Conservation (phyloP, 352 stramenopile species). For the Globisporangium iwayamae region DNA sequence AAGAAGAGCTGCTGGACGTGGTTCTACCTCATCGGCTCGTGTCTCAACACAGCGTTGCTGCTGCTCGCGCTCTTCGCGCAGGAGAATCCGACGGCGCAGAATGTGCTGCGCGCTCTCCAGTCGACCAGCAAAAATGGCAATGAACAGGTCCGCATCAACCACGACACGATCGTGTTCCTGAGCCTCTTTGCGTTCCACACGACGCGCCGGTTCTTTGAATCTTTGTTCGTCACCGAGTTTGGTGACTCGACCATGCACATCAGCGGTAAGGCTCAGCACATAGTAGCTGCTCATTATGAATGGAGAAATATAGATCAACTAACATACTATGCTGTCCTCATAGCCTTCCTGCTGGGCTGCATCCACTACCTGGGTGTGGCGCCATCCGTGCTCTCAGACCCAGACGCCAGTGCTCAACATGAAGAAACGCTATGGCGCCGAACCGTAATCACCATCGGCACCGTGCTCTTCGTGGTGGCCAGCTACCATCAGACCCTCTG, state of each 20-base stretch:
- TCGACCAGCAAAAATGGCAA: neutral
- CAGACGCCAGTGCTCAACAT: slow-evolving; percentile 18
- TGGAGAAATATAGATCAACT: neutral
- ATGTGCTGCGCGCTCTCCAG: slow-evolving; percentile 32
- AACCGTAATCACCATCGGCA: slow-evolving; percentile 19
- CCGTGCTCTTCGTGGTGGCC: slow-evolving; percentile 39
- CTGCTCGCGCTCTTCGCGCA: slow-evolving; percentile 27
- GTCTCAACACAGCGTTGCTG: slow-evolving; percentile 41
- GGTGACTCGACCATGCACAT: slow-evolving; percentile 63
- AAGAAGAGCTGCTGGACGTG: slow-evolving; percentile 65
- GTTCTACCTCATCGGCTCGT: slow-evolving; percentile 63
- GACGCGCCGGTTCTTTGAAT: slow-evolving; percentile 56
- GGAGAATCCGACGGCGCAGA: slow-evolving; percentile 30
- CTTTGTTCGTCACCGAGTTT: slow-evolving; percentile 60
- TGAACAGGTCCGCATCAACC: slow-evolving; percentile 25
- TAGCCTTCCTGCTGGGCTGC: slow-evolving; percentile 47
- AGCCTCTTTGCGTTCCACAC: slow-evolving; percentile 52
- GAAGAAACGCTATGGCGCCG: slow-evolving; percentile 20
- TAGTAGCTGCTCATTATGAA: neutral
- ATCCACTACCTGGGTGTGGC: slow-evolving; percentile 61
- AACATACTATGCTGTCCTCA: slow-evolving; percentile 2
- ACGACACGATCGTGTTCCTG: slow-evolving; percentile 40
- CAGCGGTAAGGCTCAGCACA: slow-evolving; percentile 17
- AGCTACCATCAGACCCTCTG: slow-evolving; percentile 60
- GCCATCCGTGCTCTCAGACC: slow-evolving; percentile 43